A percentile compares a stretch with the other conserved stretches of the same genome.
These are phyloP conservation scores for Aspergillus cristatus DNA, from an alignment of 495 filamentous ascomycete species.

Conservation along the genomic window DNA sequence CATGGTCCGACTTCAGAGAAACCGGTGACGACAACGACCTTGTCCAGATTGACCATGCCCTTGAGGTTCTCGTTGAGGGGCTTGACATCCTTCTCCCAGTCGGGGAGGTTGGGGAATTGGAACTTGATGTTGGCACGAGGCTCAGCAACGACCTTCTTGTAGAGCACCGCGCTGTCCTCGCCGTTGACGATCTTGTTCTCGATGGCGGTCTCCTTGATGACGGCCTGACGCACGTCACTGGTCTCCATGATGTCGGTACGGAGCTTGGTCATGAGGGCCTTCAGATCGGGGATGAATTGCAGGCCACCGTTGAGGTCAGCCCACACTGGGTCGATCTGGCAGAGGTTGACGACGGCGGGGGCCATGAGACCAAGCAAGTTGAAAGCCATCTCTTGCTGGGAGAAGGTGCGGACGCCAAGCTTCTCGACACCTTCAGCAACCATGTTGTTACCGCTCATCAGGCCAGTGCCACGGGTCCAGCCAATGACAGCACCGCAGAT, in stretches of 20 bases:
- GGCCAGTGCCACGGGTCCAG: slow-evolving; percentile 95
- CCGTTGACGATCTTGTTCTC: slow-evolving; percentile 98
- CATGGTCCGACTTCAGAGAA: slow-evolving; percentile 95
- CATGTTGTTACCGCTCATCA: slow-evolving; percentile 98
- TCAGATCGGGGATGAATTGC: slow-evolving; percentile 96
- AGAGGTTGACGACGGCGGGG: slow-evolving; percentile 86
- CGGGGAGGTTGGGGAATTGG: slow-evolving; percentile 79
- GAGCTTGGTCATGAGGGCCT: slow-evolving; percentile 81
- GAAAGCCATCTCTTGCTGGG: slow-evolving; percentile 99
- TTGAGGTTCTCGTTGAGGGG: slow-evolving; percentile 79
- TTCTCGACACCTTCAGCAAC: slow-evolving; percentile 95
- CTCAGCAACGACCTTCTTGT: slow-evolving; percentile 85
- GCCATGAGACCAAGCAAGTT: slow-evolving; percentile 96
- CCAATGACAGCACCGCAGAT: slow-evolving; percentile 98
- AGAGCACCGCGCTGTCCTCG: slow-evolving; percentile 81
- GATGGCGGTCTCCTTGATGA: slow-evolving; percentile 90
- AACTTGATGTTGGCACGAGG: slow-evolving; percentile 97
- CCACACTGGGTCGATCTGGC: slow-evolving; percentile 90
- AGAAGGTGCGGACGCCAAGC: slow-evolving; percentile 95
- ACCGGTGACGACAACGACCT: slow-evolving; percentile 93
- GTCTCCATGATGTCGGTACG: slow-evolving; percentile 90
- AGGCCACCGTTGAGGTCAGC: slow-evolving; percentile 96
- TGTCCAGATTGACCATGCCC: slow-evolving; percentile 97
- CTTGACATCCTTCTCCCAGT: slow-evolving; percentile 85
- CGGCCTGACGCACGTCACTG: slow-evolving; percentile 84